Evolutionary conservation across 805 yeast species (phyloP).

Genomic region (Myxozyma monticola): DNA sequence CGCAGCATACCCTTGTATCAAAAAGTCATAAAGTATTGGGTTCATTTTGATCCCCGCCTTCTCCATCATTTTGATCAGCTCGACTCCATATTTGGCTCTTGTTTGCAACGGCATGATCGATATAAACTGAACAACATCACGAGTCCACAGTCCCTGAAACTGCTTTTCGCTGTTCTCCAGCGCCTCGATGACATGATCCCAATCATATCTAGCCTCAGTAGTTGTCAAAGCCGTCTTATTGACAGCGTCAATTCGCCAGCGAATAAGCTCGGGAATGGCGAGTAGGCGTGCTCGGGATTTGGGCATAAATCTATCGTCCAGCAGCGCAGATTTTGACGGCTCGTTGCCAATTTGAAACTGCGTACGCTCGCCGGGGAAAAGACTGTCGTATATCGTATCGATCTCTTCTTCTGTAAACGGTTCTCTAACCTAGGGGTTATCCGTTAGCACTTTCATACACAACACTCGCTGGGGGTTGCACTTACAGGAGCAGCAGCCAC

Average conservation of each 20-base stretch:
- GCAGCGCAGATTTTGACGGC: no score
- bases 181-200: conserved; percentile 29
- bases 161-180: conserved; percentile 28
- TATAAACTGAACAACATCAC: conserved; percentile 35
- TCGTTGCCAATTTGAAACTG: no score
- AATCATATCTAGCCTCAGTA: conserved; percentile 24
- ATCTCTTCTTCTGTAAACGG: conserved; percentile 25
- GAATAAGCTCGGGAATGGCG: conserved; percentile 25
- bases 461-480: no score
- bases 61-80: conserved; percentile 34
- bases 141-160: conserved; percentile 23
- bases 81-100: conserved; percentile 28
- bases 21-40: conserved; percentile 26
- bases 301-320: no score
- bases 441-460: no score
- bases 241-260: conserved; percentile 23
- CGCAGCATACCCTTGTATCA: conserved; percentile 41
- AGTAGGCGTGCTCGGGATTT: neutral
- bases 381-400: conserved; percentile 15
- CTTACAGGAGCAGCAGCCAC: no score
- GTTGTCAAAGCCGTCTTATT: conserved; percentile 15
- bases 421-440: neutral
- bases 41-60: conserved; percentile 2
- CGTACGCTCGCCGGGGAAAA: conserved; percentile 11
- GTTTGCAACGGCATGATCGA: conserved; percentile 33